A percentile compares a stretch with the other conserved stretches of the same genome.
phyloP scores from a whole-genome alignment of 768 basidiomycete genomes.

The Asterophora lycoperdoides region DNA sequence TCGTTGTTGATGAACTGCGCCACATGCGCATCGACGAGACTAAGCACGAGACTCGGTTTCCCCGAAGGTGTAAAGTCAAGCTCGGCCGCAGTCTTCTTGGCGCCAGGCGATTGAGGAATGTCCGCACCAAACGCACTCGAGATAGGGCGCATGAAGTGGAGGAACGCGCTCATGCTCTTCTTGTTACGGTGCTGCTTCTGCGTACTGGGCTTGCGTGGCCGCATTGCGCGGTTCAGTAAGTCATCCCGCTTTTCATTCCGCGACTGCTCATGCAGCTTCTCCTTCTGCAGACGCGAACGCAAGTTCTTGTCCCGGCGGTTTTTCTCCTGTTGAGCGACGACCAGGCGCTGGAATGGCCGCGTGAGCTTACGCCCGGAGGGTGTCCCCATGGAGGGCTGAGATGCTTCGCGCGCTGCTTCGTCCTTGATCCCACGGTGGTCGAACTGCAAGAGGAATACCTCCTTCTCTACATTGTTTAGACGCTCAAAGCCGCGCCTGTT shows the following conservation, averaged over 20 bases:
- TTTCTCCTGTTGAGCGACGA: conserved; percentile 73
- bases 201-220: conserved; percentile 43
- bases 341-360: conserved; percentile 64
- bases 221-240: conserved; percentile 71
- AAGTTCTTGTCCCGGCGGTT: conserved; percentile 70
- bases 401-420: conserved; percentile 64
- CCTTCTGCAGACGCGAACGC: conserved; percentile 65
- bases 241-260: conserved; percentile 73
- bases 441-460: conserved; percentile 56
- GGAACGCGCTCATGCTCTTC: conserved; percentile 83
- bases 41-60: conserved; percentile 74
- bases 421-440: conserved; percentile 73
- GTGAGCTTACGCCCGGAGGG: conserved; percentile 49
- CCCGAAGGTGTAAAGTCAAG: conserved; percentile 69
- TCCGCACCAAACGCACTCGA: conserved; percentile 81
- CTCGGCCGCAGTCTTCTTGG: conserved; percentile 64
- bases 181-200: conserved; percentile 81
- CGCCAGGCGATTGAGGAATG: conserved; percentile 35
- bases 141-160: conserved; percentile 85
- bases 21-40: conserved; percentile 67
- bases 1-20: conserved; percentile 74
- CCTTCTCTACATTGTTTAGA: conserved; percentile 70
- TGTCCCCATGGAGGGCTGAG: conserved; percentile 37
- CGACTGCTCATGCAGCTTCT: conserved; percentile 72
- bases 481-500: conserved; percentile 71